Conservation (phyloP, 768 basidiomycete genomes). For the Lactifluus volemus region DNA sequence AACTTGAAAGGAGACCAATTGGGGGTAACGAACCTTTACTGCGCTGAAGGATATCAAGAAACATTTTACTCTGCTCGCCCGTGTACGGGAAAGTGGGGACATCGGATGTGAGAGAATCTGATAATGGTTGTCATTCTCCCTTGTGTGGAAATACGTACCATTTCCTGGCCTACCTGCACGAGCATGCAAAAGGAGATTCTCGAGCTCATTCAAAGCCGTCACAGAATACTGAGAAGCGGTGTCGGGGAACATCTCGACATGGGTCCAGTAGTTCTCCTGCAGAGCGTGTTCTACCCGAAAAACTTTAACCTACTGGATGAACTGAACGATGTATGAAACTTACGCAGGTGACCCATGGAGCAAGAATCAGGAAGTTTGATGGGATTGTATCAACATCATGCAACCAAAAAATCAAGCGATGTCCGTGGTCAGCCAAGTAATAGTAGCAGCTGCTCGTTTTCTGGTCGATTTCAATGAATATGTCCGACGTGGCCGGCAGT, state of each 20-base stretch:
- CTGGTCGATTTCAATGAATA: slow-evolving; percentile 4
- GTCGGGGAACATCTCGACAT: slow-evolving; percentile 10
- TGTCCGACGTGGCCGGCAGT: neutral
- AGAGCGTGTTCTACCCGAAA: neutral
- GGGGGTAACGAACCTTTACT: neutral
- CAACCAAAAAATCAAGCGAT: slow-evolving; percentile 8
- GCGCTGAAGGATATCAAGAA: neutral
- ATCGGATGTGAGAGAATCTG: slow-evolving; percentile 5
- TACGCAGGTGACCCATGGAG: slow-evolving; percentile 1
- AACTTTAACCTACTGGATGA: neutral
- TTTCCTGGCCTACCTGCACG: neutral
- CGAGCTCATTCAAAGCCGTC: slow-evolving; percentile 2
- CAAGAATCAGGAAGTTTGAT: neutral
- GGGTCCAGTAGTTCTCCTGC: slow-evolving; percentile 13
- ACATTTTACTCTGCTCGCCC: neutral
- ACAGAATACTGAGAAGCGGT: neutral
- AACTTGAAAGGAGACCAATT: too few relatives aligned
- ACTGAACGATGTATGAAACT: neutral
- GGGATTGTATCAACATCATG: neutral
- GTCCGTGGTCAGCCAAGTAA: slow-evolving; percentile 5
- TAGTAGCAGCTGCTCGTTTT: neutral
- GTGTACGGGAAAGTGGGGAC: slow-evolving; percentile 11
- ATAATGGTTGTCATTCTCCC: neutral
- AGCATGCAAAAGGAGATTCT: neutral
- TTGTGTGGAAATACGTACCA: neutral